phyloP scores from a whole-genome alignment of 78 protist genomes.

The Emiliania huxleyi region DNA sequence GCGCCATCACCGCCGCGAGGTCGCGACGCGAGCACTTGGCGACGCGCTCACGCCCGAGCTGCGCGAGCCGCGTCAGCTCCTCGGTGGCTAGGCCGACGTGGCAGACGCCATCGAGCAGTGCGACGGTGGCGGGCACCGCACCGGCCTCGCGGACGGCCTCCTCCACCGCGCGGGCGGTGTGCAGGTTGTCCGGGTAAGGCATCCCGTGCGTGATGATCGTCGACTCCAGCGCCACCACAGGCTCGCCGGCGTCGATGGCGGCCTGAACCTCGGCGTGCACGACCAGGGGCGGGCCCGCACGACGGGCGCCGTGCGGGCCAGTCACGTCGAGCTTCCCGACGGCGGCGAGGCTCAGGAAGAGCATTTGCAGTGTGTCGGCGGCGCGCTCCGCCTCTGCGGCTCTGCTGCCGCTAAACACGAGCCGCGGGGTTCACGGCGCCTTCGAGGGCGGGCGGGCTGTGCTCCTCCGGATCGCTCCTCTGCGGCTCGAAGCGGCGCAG shows the following conservation, averaged over 20 bases:
- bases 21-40: conserved; percentile 87
- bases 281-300: background rate
- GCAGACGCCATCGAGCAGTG: conserved; percentile 67
- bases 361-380: too few species aligned
- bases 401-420: too few species aligned
- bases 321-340: too few species aligned
- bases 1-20: conserved; percentile 69
- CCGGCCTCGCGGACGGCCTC: conserved; percentile 75
- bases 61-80: background rate
- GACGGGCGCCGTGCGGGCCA: background rate
- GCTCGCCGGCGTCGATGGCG: conserved; percentile 56
- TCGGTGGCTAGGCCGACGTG: conserved; percentile 28
- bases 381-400: too few species aligned
- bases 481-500: too few species aligned
- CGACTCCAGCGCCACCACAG: conserved; percentile 93
- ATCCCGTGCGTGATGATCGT: conserved; percentile 96
- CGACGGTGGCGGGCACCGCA: conserved; percentile 97
- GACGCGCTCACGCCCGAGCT: conserved; percentile 26
- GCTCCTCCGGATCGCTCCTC: too few species aligned
- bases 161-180: conserved; percentile 69
- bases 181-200: conserved; percentile 87
- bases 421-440: too few species aligned
- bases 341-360: too few species aligned
- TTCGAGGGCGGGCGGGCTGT: too few species aligned
- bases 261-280: conserved; percentile 36